These are phyloP conservation scores for Hippophae tibetana DNA, from an alignment of 306 rosid species.

Conservation along the genomic window DNA sequence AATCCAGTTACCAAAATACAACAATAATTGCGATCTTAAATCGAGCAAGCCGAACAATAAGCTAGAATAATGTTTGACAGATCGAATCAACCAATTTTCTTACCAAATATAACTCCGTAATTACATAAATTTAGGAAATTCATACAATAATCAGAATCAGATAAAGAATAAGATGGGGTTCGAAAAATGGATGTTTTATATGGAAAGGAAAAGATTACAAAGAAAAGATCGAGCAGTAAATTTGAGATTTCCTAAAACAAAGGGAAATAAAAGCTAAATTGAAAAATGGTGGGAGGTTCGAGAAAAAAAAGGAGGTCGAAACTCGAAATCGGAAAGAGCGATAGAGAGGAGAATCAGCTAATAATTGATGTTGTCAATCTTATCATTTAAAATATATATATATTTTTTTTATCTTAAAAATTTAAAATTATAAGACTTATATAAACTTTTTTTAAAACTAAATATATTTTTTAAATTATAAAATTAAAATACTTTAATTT, in stretches of 20 bases:
- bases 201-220: conserved; percentile 19
- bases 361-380: conserved; percentile 37
- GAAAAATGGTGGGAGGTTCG: conserved; percentile 28
- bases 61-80: conserved; percentile 8
- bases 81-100: conserved; percentile 26
- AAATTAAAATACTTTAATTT: too few species aligned
- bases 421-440: too few species aligned
- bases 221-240: conserved; percentile 36
- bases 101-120: conserved; percentile 8
- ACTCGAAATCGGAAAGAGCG: too few species aligned
- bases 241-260: not conserved
- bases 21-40: conserved; percentile 19
- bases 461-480: too few species aligned
- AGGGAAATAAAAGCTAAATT: conserved; percentile 3
- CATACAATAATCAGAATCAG: conserved; percentile 11
- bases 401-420: too few species aligned
- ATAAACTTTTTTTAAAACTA: too few species aligned
- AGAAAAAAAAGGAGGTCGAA: conserved; percentile 7
- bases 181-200: conserved; percentile 26
- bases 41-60: conserved; percentile 15
- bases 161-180: conserved; percentile 10
- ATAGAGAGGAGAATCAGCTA: conserved; percentile 1
- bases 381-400: too few species aligned
- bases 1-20: conserved; percentile 14
- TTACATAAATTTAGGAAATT: not conserved